Percentiles rank a stretch among this genome's conserved stretches.
These are phyloP conservation scores for Cryphonectria nitschkei DNA, from an alignment of 2,329 filamentous ascomycete species.

Conservation along the genomic window DNA sequence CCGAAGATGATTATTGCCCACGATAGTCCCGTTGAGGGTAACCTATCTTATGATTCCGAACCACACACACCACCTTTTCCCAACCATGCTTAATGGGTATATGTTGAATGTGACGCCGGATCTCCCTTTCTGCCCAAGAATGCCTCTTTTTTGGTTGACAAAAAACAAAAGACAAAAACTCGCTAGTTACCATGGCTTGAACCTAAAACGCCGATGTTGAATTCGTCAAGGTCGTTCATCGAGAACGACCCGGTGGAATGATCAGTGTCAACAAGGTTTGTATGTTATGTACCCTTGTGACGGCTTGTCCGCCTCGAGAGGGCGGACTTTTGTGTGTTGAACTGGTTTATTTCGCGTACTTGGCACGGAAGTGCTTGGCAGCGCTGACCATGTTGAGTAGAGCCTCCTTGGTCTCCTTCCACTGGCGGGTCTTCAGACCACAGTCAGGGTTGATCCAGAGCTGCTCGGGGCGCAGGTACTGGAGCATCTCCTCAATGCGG, in stretches of 20 bases:
- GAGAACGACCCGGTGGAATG: conserved; percentile 37
- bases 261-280: conserved; percentile 17
- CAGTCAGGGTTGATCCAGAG: conserved; percentile 99
- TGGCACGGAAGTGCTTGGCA: conserved; percentile 93
- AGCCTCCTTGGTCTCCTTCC: conserved; percentile 97
- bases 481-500: conserved; percentile 96
- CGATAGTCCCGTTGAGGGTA: conserved; percentile 31
- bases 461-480: conserved; percentile 96
- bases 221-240: conserved; percentile 45
- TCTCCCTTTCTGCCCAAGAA: conserved; percentile 23
- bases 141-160: conserved; percentile 29
- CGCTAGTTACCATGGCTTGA: conserved; percentile 27
- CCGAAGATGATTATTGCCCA: conserved; percentile 13
- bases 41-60: conserved; percentile 26
- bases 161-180: conserved; percentile 28
- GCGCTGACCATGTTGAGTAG: conserved; percentile 97
- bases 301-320: conserved; percentile 37
- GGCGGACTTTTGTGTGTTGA: conserved; percentile 31
- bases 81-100: conserved; percentile 32
- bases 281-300: conserved; percentile 9
- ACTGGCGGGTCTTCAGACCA: conserved; percentile 98
- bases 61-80: conserved; percentile 19
- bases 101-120: conserved; percentile 31
- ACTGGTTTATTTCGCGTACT: conserved; percentile 70
- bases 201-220: conserved; percentile 61